Evolutionary conservation across 345 rosid genomes (phyloP).

Genomic region (Salix viminalis): DNA sequence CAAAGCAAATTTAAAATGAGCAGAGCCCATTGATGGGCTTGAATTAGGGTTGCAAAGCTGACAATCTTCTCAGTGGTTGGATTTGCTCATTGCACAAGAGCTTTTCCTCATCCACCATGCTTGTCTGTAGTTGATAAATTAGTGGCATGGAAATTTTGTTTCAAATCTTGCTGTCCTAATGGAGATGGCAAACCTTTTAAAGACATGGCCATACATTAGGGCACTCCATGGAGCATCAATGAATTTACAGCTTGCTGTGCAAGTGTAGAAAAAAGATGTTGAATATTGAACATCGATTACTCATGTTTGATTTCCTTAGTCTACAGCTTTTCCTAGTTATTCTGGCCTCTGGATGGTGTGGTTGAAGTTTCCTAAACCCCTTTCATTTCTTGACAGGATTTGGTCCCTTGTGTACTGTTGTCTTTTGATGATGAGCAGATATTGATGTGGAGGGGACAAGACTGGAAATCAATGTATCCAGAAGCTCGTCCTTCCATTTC

Average conservation of each 20-base stretch:
- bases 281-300: not conserved
- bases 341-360: conserved; percentile 1
- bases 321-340: not conserved
- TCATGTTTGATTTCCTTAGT: not conserved
- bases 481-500: conserved; percentile 26
- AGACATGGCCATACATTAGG: not conserved
- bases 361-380: not conserved
- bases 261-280: not conserved
- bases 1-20: no score
- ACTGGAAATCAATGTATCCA: conserved; percentile 71
- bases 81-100: not conserved
- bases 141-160: not conserved
- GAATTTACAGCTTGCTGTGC: not conserved
- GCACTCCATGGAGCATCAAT: not conserved
- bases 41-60: not conserved
- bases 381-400: conserved; percentile 43
- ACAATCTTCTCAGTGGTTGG: not conserved
- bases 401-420: conserved; percentile 86
- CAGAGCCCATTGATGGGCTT: not conserved
- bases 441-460: conserved; percentile 83
- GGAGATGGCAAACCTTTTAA: not conserved
- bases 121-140: not conserved
- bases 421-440: conserved; percentile 89
- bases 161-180: not conserved
- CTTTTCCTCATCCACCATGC: not conserved